phyloP scores from a whole-genome alignment of 768 basidiomycete genomes.

The Mycena olivaceomarginata region DNA sequence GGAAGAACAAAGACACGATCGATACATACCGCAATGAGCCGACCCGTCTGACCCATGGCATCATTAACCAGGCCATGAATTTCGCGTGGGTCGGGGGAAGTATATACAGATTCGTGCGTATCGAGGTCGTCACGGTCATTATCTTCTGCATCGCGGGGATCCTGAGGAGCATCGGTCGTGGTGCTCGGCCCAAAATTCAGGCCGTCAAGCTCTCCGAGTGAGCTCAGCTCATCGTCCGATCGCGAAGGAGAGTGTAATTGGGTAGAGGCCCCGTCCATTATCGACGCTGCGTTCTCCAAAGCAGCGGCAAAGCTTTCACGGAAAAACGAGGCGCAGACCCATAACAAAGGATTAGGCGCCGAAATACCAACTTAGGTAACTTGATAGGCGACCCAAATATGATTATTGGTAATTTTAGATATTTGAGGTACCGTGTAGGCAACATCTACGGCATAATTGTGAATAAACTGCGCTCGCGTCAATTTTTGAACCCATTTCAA shows the following conservation, averaged over 20 bases:
- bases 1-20: background rate
- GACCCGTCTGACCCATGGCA: constrained; percentile 36
- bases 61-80: constrained; percentile 35
- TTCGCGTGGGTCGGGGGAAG: constrained; percentile 17
- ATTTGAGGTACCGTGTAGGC: background rate
- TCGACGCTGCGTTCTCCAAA: background rate
- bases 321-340: constrained; percentile 7
- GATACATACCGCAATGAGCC: constrained; percentile 37
- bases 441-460: background rate
- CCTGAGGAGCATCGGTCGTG: constrained; percentile 27
- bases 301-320: background rate
- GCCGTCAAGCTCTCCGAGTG: constrained; percentile 35
- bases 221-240: constrained; percentile 40
- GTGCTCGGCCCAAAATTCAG: constrained; percentile 31
- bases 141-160: constrained; percentile 20
- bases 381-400: background rate
- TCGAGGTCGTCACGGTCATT: constrained; percentile 27
- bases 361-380: constrained; percentile 17
- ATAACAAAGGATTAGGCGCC: constrained; percentile 23
- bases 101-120: constrained; percentile 21
- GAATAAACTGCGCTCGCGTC: background rate
- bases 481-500: background rate
- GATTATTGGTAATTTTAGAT: background rate
- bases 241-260: constrained; percentile 6
- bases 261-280: constrained; percentile 7